A percentile compares a stretch with the other conserved stretches of the same genome.
Evolutionary conservation across 2,329 filamentous ascomycete genomes (phyloP).

Genomic region (Neonectria punicea): DNA sequence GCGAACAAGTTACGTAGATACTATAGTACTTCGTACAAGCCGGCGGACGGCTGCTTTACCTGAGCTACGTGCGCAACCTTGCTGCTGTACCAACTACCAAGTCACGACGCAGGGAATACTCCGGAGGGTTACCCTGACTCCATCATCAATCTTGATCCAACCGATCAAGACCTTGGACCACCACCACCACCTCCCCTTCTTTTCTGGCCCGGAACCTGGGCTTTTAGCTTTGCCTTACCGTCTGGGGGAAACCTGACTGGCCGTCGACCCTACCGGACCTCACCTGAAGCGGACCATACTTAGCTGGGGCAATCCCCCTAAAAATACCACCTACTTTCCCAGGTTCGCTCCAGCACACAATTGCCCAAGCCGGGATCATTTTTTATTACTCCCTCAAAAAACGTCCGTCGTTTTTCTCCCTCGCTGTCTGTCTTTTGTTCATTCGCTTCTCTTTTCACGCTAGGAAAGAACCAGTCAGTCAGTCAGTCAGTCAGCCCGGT

Average conservation of each 20-base stretch:
- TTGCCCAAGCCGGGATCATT: slow-evolving; percentile 16
- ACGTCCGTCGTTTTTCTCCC: neutral
- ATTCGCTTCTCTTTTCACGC: slow-evolving; percentile 11
- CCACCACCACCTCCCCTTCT: neutral
- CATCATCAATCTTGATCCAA: slow-evolving; percentile 19
- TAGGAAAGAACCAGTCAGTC: slow-evolving; percentile 10
- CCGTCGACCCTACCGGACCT: slow-evolving; percentile 38
- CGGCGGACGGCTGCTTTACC: neutral
- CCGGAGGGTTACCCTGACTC: neutral
- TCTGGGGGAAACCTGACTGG: slow-evolving; percentile 38
- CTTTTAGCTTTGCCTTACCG: slow-evolving; percentile 37
- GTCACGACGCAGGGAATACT: slow-evolving; percentile 3
- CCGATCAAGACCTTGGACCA: slow-evolving; percentile 11
- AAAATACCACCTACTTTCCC: slow-evolving; percentile 28
- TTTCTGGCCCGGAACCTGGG: slow-evolving; percentile 22
- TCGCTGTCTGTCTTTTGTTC: neutral
- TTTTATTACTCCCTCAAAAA: slow-evolving; percentile 7
- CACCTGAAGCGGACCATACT: slow-evolving; percentile 43
- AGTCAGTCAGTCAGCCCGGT: neutral
- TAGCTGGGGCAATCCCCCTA: slow-evolving; percentile 28
- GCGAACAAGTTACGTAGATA: neutral
- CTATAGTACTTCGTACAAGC: neutral
- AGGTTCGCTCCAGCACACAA: slow-evolving; percentile 18
- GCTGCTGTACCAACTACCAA: neutral
- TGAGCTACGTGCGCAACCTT: neutral